Evolutionary conservation across 2,329 filamentous ascomycete species (phyloP).

Genomic region (Neophaeococcomyces mojaviensis): DNA sequence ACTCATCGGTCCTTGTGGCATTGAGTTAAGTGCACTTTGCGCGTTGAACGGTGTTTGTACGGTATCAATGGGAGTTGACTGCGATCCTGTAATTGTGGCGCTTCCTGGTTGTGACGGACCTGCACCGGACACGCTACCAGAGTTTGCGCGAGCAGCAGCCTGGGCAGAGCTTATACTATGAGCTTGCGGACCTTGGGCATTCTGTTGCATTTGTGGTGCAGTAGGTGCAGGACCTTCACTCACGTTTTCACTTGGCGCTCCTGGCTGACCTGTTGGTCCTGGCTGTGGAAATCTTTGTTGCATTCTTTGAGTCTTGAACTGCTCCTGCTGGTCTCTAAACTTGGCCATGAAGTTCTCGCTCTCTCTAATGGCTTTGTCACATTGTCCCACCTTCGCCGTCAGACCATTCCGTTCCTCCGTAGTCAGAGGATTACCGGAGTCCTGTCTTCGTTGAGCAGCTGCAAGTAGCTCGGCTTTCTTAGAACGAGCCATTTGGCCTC

Average conservation of each 20-base stretch:
- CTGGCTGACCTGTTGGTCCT: conserved; percentile 12
- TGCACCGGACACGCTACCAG: conserved; percentile 22
- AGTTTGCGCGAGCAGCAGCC: conserved; percentile 28
- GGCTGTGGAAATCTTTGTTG: not conserved
- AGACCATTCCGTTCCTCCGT: conserved; percentile 38
- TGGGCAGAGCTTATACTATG: conserved; percentile 44
- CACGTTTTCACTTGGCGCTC: conserved; percentile 9
- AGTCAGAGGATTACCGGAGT: conserved; percentile 30
- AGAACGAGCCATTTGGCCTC: conserved; percentile 40
- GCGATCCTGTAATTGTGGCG: conserved; percentile 21
- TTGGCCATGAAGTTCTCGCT: conserved; percentile 40
- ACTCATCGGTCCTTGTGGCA: conserved; percentile 3
- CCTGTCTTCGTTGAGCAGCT: conserved; percentile 32
- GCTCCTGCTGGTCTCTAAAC: conserved; percentile 43
- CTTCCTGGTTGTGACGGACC: conserved; percentile 10
- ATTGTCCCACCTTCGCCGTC: conserved; percentile 25
- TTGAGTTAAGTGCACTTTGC: not conserved
- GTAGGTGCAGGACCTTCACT: conserved; percentile 7
- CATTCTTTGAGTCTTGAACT: conserved; percentile 29
- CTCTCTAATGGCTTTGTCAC: conserved; percentile 26
- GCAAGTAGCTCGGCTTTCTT: conserved; percentile 36
- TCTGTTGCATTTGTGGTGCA: conserved; percentile 14
- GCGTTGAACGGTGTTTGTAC: conserved; percentile 26
- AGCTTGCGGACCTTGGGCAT: conserved; percentile 24
- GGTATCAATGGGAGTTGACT: conserved; percentile 40